Evolutionary conservation across 306 rosid species (phyloP), one percentile per base, ranked within the genome.

Genomic region (Quercus mongolica): DNA sequence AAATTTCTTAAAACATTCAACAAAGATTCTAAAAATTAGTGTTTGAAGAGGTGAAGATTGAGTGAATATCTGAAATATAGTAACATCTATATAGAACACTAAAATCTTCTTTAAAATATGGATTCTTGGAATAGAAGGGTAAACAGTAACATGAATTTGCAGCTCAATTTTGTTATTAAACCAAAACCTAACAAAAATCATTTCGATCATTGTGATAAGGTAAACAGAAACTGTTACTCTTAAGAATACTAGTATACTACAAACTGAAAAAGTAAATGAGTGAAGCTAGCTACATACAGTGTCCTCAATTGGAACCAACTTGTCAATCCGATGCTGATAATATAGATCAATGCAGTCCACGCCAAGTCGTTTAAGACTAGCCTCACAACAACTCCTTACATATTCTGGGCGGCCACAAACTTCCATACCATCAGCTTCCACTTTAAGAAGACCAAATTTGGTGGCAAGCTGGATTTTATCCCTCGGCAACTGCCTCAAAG

Each of bases 381-480:
- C 92, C 85, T 92, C 90, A 58, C 97, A 92, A 56, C 94, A 87
- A 71, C 77, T 25, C 49, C 92, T 71, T 76, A 79, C 94, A 62
- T 90, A 88, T 56, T 90, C 87, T 15, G 90, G 92, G 44, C 61
- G 83, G 5, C 97, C 97, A 8, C 87, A 88, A 49, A 88, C 79
- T 26, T 44, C 59, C 17, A 76, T 52, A 49, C 76, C 61, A 75
- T 52, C 33, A 6, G 41, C 88, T 4, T 73, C 88, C 4, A 76
- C 68, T 13, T 0, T 38, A 1, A 28, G 14, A 20, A 87, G 2
- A 57, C 97, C 97, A 81, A 90, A 94, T 62, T 91, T 94, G 49
- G 97, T 88, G 33, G 97, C 93, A 83, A 91, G 64, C 54, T 91
- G 94, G 41, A 94, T 79, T 82, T 76, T 85, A 56, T 90, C 95